phyloP scores from a whole-genome alignment of 768 basidiomycete genomes.

The Dacryopinax primogenitus region DNA sequence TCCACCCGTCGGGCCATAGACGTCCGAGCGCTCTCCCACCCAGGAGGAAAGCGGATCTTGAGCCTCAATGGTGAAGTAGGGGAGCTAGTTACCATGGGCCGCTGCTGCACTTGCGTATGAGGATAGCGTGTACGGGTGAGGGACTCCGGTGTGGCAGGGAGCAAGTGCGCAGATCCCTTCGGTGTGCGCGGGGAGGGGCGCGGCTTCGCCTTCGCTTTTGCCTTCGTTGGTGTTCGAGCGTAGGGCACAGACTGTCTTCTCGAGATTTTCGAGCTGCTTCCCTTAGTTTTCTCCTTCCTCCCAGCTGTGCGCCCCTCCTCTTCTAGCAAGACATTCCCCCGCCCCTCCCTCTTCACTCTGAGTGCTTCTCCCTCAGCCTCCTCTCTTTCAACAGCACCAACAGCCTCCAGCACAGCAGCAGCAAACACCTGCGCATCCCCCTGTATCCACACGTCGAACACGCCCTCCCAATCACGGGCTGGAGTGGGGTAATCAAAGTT shows the following conservation, averaged over 20 bases:
- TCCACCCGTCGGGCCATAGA: too few relatives aligned
- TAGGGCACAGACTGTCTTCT: too few relatives aligned
- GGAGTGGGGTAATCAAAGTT: constrained; percentile 81
- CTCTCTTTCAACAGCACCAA: constrained; percentile 35
- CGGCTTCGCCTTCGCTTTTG: not conserved
- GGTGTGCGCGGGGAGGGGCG: not conserved
- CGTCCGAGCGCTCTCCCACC: too few relatives aligned
- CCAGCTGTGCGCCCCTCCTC: not conserved
- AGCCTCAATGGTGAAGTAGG: not conserved
- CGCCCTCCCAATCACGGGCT: constrained; percentile 73
- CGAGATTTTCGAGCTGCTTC: not conserved
- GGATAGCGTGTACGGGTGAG: not conserved
- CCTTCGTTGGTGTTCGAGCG: not conserved
- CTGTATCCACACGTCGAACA: constrained; percentile 82
- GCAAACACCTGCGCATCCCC: constrained; percentile 80
- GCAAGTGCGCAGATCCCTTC: not conserved
- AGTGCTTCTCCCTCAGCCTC: constrained; percentile 6
- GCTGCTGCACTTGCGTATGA: not conserved
- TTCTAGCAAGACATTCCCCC: constrained; percentile 28
- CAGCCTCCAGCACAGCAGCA: constrained; percentile 41
- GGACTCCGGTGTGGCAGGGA: not conserved
- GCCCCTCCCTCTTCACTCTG: constrained; percentile 19
- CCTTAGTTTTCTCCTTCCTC: not conserved
- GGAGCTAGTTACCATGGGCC: not conserved
- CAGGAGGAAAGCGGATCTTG: not conserved